Conservation (phyloP, 495 filamentous ascomycete genomes). For the Terfezia claveryi region DNA sequence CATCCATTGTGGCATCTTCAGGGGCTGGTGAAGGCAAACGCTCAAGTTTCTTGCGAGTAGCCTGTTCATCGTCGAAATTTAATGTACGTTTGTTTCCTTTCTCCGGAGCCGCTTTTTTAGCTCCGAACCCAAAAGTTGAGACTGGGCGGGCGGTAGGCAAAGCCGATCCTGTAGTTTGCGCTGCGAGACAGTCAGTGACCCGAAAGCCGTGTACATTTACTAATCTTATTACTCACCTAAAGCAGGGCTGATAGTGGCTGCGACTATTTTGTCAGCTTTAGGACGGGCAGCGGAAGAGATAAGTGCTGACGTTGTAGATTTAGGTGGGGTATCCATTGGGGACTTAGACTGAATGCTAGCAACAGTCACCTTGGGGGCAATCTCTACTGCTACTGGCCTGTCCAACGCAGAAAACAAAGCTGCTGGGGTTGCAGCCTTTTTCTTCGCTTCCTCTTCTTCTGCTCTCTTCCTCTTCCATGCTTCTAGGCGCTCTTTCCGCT, state of each 20-base stretch:
- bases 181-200: not conserved
- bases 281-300: conserved; percentile 25
- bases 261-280: conserved; percentile 30
- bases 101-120: conserved; percentile 40
- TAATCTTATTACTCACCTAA: conserved; percentile 21
- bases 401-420: conserved; percentile 34
- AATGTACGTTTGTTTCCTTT: conserved; percentile 43
- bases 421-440: conserved; percentile 34
- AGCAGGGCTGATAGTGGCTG: conserved; percentile 27
- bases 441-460: conserved; percentile 55
- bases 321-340: conserved; percentile 38
- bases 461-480: conserved; percentile 81
- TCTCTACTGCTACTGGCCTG: conserved; percentile 26
- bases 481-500: conserved; percentile 62
- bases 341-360: conserved; percentile 27
- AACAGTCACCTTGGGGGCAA: conserved; percentile 26
- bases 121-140: conserved; percentile 66
- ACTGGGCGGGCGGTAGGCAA: conserved; percentile 37
- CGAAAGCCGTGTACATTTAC: not conserved
- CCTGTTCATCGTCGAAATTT: conserved; percentile 74
- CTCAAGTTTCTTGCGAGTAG: conserved; percentile 63
- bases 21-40: conserved; percentile 53
- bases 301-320: conserved; percentile 29
- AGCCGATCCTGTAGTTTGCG: conserved; percentile 25
- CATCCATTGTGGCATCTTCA: conserved; percentile 24